Base-by-base conservation (phyloP, 306 rosid genomes). In the Luffa acutangula region DNA sequence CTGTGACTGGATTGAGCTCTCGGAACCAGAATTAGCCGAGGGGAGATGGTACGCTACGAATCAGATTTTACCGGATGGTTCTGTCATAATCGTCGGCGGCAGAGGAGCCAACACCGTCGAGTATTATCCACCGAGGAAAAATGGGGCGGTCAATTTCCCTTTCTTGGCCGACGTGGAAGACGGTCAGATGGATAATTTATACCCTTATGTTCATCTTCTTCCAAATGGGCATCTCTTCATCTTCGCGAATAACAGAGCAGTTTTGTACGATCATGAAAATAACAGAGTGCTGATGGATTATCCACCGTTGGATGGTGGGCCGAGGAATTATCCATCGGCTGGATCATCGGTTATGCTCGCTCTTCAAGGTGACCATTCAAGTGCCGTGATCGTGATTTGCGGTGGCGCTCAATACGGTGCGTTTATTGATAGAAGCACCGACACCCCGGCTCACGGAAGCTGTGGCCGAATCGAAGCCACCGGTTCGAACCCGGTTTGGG, bases 331-430 rank as follows among this genome's bases (percentile, higher is more conserved):
- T 80, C 98, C 98, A 3, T 94, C 98, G 6, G 98, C 96, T 0
- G 98, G 98, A 2, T 92, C 97, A 0, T 94, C 98, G 1, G 94
- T 69, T 3, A 94, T 94, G 98, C 83, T 92, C 14, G 80, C 96
- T 0, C 84, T 92, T 0, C 73, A 76, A 8, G 90, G 90, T 0
- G 97, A 90, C 13, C 85, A 86, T 42, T 82, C 96, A 4, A 67
- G 53, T 33, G 98, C 89, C 2, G 89, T 85, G 80, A 71, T 94
- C 21, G 81, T 94, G 0, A 83, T 94, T 3, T 94, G 98, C 33
- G 98, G 98, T 2, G 98, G 98, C 0, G 98, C 98, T 1, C 87
- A 87, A 21, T 92, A 82, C 79, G 98, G 98, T 7, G 98, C 93
- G 39, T 94, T 89, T 78, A 66, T 87, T 0, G 45, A 76, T 64